Evolutionary conservation across 441 rosid species (phyloP).

Genomic region (Eruca vesicaria): DNA sequence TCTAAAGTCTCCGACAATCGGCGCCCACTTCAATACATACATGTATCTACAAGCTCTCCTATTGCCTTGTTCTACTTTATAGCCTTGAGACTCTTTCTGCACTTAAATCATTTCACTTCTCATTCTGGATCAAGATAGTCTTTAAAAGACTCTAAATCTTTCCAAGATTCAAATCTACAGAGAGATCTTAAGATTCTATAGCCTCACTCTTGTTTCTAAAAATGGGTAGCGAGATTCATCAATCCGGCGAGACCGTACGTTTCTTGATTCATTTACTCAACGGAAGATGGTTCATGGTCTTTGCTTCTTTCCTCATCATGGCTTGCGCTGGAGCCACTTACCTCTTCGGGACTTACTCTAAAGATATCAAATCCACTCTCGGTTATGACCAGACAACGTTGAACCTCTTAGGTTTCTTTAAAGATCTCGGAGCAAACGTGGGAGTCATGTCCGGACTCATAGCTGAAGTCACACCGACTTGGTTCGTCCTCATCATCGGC

Average conservation of each 20-base stretch:
- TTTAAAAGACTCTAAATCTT: background rate
- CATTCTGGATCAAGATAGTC: background rate
- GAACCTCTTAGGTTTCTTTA: constrained; percentile 70
- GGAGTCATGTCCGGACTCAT: constrained; percentile 78
- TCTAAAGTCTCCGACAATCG: constrained; percentile 13
- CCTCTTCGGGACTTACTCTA: constrained; percentile 65
- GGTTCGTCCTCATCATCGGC: constrained; percentile 73
- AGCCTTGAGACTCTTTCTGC: constrained; percentile 9
- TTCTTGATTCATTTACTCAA: constrained; percentile 41
- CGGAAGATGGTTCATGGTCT: constrained; percentile 74
- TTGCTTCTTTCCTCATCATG: constrained; percentile 71
- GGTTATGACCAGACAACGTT: constrained; percentile 84
- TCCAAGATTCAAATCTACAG: background rate
- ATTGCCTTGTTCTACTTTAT: constrained; percentile 21
- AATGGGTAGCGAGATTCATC: constrained; percentile 17
- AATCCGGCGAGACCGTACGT: constrained; percentile 7
- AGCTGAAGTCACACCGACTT: constrained; percentile 80
- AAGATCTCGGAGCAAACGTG: constrained; percentile 81
- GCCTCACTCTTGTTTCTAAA: constrained; percentile 7
- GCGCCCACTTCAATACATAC: constrained; percentile 1
- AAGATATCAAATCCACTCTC: constrained; percentile 56
- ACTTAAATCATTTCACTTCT: constrained; percentile 13
- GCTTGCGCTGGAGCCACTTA: constrained; percentile 74
- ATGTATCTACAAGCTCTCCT: background rate
- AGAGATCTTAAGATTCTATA: constrained; percentile 24